Conservation (phyloP, 2,329 filamentous ascomycete species). For the Herpotrichia juniperi region DNA sequence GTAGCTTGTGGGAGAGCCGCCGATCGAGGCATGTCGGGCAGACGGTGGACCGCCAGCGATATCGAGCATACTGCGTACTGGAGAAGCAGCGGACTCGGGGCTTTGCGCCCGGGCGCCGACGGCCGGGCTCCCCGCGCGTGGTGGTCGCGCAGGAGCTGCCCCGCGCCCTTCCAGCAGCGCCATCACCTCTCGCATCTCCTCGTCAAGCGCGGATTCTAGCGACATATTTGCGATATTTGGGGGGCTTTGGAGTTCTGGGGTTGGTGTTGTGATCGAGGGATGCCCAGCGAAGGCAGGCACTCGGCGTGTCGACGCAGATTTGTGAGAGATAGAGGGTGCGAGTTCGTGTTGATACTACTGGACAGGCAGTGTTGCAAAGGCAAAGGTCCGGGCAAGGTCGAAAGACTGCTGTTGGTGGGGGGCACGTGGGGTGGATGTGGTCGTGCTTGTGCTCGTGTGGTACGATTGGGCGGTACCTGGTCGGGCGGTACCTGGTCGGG, state of each 20-base stretch:
- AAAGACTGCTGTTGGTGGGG: background rate
- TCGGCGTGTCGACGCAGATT: background rate
- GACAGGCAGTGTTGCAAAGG: background rate
- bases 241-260: background rate
- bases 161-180: constrained; percentile 66
- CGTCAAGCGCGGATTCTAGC: constrained; percentile 76
- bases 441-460: constrained; percentile 3
- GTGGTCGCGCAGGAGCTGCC: constrained; percentile 21
- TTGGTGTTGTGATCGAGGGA: background rate
- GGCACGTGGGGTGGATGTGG: background rate
- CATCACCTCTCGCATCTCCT: constrained; percentile 76
- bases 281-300: background rate
- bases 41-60: constrained; percentile 23
- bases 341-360: background rate
- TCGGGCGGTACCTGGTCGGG: constrained; percentile 26
- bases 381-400: too few relatives aligned
- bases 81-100: constrained; percentile 60
- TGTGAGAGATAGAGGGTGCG: background rate
- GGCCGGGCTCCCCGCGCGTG: constrained; percentile 35
- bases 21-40: constrained; percentile 42
- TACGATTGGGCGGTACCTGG: constrained; percentile 9
- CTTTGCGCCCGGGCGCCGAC: constrained; percentile 57
- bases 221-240: constrained; percentile 61
- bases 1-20: constrained; percentile 20
- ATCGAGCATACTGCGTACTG: constrained; percentile 68